These are phyloP conservation scores for Trichosanthes cucumerina DNA, from an alignment of 306 rosid genomes.

Conservation along the genomic window DNA sequence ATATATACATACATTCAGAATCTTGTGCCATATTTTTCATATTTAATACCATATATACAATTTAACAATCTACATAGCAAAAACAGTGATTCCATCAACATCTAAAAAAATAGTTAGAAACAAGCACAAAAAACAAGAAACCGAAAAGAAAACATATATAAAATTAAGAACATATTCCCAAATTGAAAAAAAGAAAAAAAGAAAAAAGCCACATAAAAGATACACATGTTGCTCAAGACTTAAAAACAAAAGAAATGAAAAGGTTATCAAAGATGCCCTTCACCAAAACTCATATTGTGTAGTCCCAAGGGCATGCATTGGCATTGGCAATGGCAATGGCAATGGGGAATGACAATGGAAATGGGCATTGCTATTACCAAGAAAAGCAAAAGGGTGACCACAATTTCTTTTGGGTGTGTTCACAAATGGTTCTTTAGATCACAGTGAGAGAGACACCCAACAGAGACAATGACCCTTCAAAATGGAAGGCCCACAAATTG, in stretches of 20 bases:
- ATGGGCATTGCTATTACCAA: neutral
- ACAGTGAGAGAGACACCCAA: constrained; percentile 6
- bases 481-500: constrained; percentile 24
- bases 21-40: neutral
- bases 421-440: constrained; percentile 10
- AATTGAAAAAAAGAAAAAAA: neutral
- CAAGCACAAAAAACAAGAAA: neutral
- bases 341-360: neutral
- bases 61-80: neutral
- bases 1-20: neutral
- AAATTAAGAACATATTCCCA: neutral
- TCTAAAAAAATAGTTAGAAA: neutral
- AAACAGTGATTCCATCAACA: neutral
- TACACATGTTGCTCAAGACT: neutral
- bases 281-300: constrained; percentile 9
- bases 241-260: neutral
- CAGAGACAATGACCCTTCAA: constrained; percentile 45
- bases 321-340: neutral
- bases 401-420: constrained; percentile 14
- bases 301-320: constrained; percentile 5
- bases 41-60: neutral
- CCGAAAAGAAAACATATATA: neutral
- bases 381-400: constrained; percentile 25
- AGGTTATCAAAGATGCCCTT: constrained; percentile 1
- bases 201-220: neutral